Conservation (phyloP, 225 moss, liverwort and hornwort genomes). For the Rhytidiadelphus loreus region DNA sequence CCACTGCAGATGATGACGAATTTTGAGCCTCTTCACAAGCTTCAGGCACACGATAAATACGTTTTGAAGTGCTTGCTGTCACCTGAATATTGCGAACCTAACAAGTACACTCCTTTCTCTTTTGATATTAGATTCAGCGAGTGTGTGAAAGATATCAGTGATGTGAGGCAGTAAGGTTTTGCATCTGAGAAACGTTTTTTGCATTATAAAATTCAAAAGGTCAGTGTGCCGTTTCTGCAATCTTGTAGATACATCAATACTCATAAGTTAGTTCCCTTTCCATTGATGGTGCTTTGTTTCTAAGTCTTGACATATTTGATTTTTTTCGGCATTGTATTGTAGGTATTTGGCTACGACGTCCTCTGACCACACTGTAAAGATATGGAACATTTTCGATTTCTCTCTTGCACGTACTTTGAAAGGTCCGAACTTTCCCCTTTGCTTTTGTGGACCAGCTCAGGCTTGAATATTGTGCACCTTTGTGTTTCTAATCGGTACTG, state of each 20-base stretch:
- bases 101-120: conserved; percentile 31
- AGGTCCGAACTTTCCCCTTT: conserved; percentile 17
- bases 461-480: neutral
- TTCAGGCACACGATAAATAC: conserved; percentile 80
- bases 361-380: conserved; percentile 81
- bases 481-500: neutral
- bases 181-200: neutral
- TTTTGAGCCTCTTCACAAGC: conserved; percentile 93
- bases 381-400: conserved; percentile 89
- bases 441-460: neutral
- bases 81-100: conserved; percentile 88
- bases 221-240: neutral
- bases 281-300: neutral
- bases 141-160: neutral
- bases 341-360: conserved; percentile 85
- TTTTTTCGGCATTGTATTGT: neutral
- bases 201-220: neutral
- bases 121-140: neutral
- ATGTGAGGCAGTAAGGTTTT: neutral
- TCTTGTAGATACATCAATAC: neutral
- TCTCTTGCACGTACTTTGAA: conserved; percentile 58
- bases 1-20: conserved; percentile 83
- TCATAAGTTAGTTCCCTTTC: neutral
- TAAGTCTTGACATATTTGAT: neutral
- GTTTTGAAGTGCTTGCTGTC: conserved; percentile 90